phyloP scores from a whole-genome alignment of 352 stramenopile species.

The Pythium volutum region DNA sequence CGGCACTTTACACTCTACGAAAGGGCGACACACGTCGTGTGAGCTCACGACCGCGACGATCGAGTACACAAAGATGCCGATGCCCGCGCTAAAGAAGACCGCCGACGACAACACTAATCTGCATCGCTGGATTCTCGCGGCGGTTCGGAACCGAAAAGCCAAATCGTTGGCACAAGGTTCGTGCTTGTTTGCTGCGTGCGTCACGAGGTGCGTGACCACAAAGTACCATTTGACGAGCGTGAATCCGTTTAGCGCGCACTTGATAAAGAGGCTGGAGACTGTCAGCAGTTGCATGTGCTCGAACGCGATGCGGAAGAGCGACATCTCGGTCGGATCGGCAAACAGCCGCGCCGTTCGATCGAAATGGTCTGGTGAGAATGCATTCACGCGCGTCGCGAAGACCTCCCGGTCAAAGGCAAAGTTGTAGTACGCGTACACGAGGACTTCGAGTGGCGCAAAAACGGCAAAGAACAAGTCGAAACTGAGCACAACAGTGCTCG shows the following conservation, averaged over 20 bases:
- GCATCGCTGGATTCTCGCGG: no score
- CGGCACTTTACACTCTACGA: conserved; percentile 17
- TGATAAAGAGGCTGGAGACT: conserved; percentile 23
- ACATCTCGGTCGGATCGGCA: conserved; percentile 39
- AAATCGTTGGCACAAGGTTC: no score
- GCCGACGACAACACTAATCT: not conserved
- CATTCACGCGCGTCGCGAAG: conserved; percentile 33
- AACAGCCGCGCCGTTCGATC: conserved; percentile 41
- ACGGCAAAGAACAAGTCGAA: conserved; percentile 71
- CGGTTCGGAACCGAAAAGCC: no score
- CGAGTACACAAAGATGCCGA: conserved; percentile 17
- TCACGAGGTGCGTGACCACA: not conserved
- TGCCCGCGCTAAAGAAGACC: conserved; percentile 11
- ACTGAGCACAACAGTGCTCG: not conserved
- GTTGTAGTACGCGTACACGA: conserved; percentile 36
- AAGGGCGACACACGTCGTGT: not conserved
- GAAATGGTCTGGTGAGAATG: conserved; percentile 29
- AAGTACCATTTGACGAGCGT: not conserved
- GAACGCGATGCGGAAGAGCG: conserved; percentile 44
- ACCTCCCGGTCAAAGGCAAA: conserved; percentile 41
- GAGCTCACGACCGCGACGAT: conserved; percentile 16
- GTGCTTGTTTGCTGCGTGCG: no score
- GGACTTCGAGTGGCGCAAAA: conserved; percentile 42
- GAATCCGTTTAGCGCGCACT: conserved; percentile 32
- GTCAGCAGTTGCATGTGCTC: conserved; percentile 26